These are phyloP conservation scores for Acorus gramineus DNA, from an alignment of 106 monocot species.

Conservation along the genomic window DNA sequence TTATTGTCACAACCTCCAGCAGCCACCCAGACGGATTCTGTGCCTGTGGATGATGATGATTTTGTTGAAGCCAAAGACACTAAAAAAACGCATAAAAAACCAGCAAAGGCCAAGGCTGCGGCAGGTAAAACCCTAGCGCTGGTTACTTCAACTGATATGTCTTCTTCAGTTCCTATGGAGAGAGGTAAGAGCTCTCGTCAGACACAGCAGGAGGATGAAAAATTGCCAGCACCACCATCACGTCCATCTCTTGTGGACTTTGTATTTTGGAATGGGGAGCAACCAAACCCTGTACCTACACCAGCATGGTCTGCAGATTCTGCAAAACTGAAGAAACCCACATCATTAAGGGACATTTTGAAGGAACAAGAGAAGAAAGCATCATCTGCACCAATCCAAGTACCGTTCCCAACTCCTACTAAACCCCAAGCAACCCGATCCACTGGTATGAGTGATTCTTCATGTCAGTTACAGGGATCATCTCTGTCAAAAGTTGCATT, in stretches of 20 bases:
- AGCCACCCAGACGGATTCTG: slow-evolving; percentile 8
- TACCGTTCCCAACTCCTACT: slow-evolving; percentile 25
- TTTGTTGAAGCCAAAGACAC: slow-evolving; percentile 91
- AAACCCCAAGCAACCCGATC: slow-evolving; percentile 27
- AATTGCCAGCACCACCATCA: slow-evolving; percentile 40
- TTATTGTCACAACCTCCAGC: slow-evolving; percentile 11
- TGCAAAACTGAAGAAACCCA: slow-evolving; percentile 42
- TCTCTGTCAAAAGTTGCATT: slow-evolving; percentile 60
- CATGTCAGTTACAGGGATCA: slow-evolving; percentile 41
- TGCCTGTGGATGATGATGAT: slow-evolving; percentile 37
- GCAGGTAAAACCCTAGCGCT: slow-evolving; percentile 42
- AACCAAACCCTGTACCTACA: slow-evolving; percentile 27
- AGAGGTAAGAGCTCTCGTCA: slow-evolving; percentile 36
- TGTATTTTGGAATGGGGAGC: slow-evolving; percentile 84
- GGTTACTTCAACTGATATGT: slow-evolving; percentile 31
- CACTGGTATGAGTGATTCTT: slow-evolving; percentile 34
- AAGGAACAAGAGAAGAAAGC: slow-evolving; percentile 69
- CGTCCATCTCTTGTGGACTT: slow-evolving; percentile 89
- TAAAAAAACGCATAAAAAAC: slow-evolving; percentile 70
- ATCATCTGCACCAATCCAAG: slow-evolving; percentile 25
- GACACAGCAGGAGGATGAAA: slow-evolving; percentile 45
- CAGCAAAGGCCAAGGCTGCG: slow-evolving; percentile 56
- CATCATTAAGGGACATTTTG: slow-evolving; percentile 74
- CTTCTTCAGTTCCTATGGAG: slow-evolving; percentile 22
- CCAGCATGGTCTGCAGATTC: slow-evolving; percentile 73